Conservation (phyloP, 495 filamentous ascomycete species). For the Evansstolkia leycettana region DNA sequence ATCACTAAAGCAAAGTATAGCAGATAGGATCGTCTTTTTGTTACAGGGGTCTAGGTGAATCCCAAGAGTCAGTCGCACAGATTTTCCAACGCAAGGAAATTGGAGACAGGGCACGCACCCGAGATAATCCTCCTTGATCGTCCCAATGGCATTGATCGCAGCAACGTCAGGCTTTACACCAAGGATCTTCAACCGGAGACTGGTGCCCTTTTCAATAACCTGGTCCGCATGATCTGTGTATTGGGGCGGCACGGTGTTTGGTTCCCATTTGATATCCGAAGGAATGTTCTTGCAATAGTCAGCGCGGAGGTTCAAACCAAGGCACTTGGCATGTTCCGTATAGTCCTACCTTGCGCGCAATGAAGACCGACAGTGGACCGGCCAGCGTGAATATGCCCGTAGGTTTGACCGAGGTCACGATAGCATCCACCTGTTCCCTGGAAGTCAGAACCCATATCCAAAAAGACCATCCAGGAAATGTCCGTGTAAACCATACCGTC, state of each 20-base stretch:
- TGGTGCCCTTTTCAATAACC: conserved; percentile 85
- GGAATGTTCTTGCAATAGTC: conserved; percentile 64
- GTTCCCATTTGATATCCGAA: conserved; percentile 82
- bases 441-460: conserved; percentile 1
- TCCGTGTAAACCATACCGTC: conserved; percentile 51
- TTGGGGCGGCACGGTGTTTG: conserved; percentile 75
- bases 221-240: conserved; percentile 81
- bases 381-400: conserved; percentile 89
- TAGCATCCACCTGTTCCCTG: conserved; percentile 89
- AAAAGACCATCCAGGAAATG: background rate
- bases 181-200: conserved; percentile 85
- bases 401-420: conserved; percentile 78
- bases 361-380: conserved; percentile 79
- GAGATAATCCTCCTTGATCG: conserved; percentile 75
- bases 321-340: background rate
- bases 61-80: conserved; percentile 4
- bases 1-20: too few relatives aligned
- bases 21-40: too few relatives aligned
- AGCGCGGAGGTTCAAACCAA: conserved; percentile 8
- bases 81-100: too few relatives aligned
- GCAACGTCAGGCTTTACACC: conserved; percentile 85
- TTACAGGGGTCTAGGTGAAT: conserved; percentile 25
- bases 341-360: conserved; percentile 68
- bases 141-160: conserved; percentile 91
- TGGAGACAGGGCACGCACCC: too few relatives aligned